These are phyloP conservation scores for Smittium culicis DNA, from an alignment of 371 early-diverging fungal species.

Conservation along the genomic window DNA sequence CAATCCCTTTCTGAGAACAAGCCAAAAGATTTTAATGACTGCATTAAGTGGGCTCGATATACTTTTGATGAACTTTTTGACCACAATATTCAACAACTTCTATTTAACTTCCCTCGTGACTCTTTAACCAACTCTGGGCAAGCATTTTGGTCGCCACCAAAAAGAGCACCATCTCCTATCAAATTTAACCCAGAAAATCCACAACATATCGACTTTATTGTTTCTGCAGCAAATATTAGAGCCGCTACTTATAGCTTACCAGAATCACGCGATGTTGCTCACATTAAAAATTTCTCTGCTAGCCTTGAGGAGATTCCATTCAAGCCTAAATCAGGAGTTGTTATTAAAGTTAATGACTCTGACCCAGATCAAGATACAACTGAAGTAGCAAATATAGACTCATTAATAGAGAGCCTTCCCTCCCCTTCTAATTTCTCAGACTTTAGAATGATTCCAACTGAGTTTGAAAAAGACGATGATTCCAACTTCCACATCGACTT, in stretches of 20 bases:
- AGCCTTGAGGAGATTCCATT: conserved; percentile 72
- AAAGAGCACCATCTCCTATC: conserved; percentile 85
- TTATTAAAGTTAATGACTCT: conserved; percentile 89
- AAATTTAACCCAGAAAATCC: conserved; percentile 62
- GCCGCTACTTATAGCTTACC: conserved; percentile 90
- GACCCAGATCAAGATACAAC: conserved; percentile 37
- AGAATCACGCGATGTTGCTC: conserved; percentile 48
- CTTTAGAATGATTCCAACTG: conserved; percentile 64
- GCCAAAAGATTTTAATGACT: conserved; percentile 76
- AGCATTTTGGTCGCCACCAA: conserved; percentile 98
- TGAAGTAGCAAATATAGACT: conserved; percentile 45
- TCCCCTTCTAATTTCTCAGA: conserved; percentile 55
- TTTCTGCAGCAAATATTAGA: conserved; percentile 84
- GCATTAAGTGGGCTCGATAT: conserved; percentile 81
- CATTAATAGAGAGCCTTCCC: conserved; percentile 52
- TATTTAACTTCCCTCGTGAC: conserved; percentile 92
- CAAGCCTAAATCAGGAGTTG: conserved; percentile 81
- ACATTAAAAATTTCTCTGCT: conserved; percentile 48
- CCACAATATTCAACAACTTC: conserved; percentile 83
- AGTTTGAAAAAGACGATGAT: conserved; percentile 99
- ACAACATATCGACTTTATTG: conserved; percentile 83
- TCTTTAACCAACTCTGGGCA: conserved; percentile 86
- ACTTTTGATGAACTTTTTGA: conserved; percentile 85
- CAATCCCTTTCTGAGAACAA: conserved; percentile 58
- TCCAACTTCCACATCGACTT: conserved; percentile 99